phyloP scores from a whole-genome alignment of 139 green algal species.

The Zygnema cylindricum region DNA sequence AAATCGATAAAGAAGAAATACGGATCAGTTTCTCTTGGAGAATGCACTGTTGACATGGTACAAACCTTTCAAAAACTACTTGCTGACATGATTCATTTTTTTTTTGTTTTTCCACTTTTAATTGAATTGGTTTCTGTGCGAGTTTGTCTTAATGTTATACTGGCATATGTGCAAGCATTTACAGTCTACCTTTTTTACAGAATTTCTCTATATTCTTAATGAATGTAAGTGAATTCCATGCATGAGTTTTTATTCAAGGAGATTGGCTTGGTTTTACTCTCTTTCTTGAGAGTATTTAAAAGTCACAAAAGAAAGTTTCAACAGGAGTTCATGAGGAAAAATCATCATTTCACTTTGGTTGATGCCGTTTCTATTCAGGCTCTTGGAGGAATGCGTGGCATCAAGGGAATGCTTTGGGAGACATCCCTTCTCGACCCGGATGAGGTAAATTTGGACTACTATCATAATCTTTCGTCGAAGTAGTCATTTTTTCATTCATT shows the following conservation, averaged over 20 bases:
- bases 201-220: neutral
- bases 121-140: no score
- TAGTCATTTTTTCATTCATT: no score
- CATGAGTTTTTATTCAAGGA: neutral
- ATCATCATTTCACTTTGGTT: neutral
- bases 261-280: constrained; percentile 14
- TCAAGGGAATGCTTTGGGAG: constrained; percentile 96
- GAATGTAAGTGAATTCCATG: neutral
- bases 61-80: neutral
- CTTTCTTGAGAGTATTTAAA: constrained; percentile 37
- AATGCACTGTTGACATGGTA: constrained; percentile 77
- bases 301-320: no score
- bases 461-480: no score
- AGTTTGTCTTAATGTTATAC: no score
- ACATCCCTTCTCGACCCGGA: constrained; percentile 94
- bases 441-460: constrained; percentile 59
- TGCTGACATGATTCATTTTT: no score
- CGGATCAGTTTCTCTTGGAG: constrained; percentile 79
- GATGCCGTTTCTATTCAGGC: constrained; percentile 53
- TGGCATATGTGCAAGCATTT: no score
- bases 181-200: no score
- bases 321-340: constrained; percentile 6
- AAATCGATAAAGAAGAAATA: constrained; percentile 84
- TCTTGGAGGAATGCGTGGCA: constrained; percentile 97
- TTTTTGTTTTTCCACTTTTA: no score